Evolutionary conservation across 176 grass and related monocot genomes (phyloP), one percentile per base, ranked within the genome.

Genomic region (Phyllostachys edulis): DNA sequence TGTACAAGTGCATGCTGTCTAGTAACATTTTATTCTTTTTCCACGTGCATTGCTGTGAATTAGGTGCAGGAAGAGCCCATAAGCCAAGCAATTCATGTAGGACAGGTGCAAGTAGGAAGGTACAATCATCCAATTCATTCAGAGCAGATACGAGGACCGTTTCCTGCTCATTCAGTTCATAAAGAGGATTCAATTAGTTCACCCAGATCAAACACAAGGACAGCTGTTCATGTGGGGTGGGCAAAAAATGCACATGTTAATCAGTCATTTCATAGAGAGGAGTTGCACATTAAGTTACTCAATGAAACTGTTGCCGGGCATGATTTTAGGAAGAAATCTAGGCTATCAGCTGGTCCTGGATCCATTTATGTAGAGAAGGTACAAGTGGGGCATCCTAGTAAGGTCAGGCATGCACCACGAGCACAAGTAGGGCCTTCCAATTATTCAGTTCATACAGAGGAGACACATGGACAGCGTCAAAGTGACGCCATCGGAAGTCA

Each of bases 291-390:
- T 38, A 71, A 55, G 62, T 51, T 73, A 29, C 46, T 23, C 37
- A 56, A 38, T 45, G 81, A 44, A 44, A 57, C 45, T 67, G 57
- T 57, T 79, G 24, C 29, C 1, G 8, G 24, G 9, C 7, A 29
- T 26, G 32, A 32, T 76, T 36, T 78, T 71, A 88, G 57, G 40
- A 88, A 72, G 86, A 71, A 72, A 83, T 16, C 23, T 57, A 66
- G 13, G 26, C 66, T 54, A 38, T 73, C 55, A 57, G 47, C 18
- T 66, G 20, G 46, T 73, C 47, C 67, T 8, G 26, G 36, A 84
- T 66, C 57, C 41, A 23, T 64, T 65, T 55, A 4, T 78, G 67
- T 70, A 78, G 67, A 83, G n/a, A 84, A 51, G 37, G 47, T 45
- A 46, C 39, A 23, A 69, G 23, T 54, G 65, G 80, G 79, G 18